Base-by-base conservation (phyloP, 208 protist species). In the Wallacemonas sp. region DNA sequence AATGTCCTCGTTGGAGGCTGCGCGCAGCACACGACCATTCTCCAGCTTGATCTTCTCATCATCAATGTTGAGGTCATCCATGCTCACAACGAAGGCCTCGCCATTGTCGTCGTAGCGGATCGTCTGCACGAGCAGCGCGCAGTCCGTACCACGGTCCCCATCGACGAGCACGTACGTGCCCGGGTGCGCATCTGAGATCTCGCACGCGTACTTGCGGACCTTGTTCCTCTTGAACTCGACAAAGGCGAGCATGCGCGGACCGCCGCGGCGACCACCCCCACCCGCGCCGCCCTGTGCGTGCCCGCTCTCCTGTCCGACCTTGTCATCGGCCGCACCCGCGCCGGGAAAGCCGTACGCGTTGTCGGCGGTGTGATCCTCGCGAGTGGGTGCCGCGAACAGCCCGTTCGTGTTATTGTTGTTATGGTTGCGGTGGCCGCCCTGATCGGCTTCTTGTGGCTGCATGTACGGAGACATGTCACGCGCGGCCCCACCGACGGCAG, bases 131-230 rank as follows among this genome's bases (percentile, higher is more conserved):
- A 97, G 72, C 16, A 94, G 79, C 3, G 90, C 92, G 52, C 88
- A 94, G 72, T 96, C 88, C 11, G 70, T 76, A 29, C 92, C 92
- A 32, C 90, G 86, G 71, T 97, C 92, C 23, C 92, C 90, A 23
- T 96, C 89, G 32, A 97, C 90, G 38, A 97, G 67, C 20, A 97
- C 90, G 73, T 94, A 93, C 62, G 64, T 79, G 44, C 91, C 91
- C 2, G 87, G 88, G 44, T 77, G 70, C 55, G 89, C 81, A 50
- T 78, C 48, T 20, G 25, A 22, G 25, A 75, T 67, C 14, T 80
- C 70, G 45, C 79, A 87, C 42, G 73, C 76, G 67, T 92, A 91
- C 81, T 92, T 92, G 62, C 86, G 83, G 8, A 92, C 67, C 31
- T 84, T 84, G 44, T 76, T 65, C 22, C 89, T 82, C 77, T 94